Evolutionary conservation across 2,329 filamentous ascomycete genomes (phyloP).

Genomic region (Scedosporium dehoogii): DNA sequence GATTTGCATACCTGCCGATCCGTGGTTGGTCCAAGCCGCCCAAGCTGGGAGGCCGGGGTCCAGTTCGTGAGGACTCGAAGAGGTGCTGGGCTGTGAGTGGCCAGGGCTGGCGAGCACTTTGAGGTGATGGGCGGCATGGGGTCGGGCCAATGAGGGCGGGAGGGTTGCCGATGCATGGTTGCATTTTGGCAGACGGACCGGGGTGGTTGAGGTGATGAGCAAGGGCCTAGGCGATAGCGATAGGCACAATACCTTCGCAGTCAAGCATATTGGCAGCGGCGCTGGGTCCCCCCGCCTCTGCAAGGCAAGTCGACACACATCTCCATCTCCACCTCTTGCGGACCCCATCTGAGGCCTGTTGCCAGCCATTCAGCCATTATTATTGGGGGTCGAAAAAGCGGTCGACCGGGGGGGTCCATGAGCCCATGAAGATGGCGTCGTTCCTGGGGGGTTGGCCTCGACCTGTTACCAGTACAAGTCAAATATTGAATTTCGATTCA

Average conservation of each 20-base stretch:
- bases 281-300: too few species aligned
- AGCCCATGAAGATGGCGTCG: not conserved
- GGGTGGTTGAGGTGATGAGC: not conserved
- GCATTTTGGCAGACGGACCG: not conserved
- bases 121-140: not conserved
- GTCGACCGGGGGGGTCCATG: not conserved
- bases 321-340: too few species aligned
- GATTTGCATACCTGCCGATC: not conserved
- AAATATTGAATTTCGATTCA: not conserved
- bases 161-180: not conserved
- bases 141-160: constrained; percentile 1
- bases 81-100: not conserved
- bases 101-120: not conserved
- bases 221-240: too few species aligned
- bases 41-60: not conserved
- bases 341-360: too few species aligned
- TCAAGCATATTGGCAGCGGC: too few species aligned
- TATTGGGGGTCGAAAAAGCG: not conserved
- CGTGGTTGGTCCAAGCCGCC: not conserved
- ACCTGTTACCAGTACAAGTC: not conserved
- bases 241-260: too few species aligned
- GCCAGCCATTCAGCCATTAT: not conserved
- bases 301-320: too few species aligned
- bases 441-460: not conserved
- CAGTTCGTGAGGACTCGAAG: not conserved